These are phyloP conservation scores for Parietichytrium sp. DNA, from an alignment of 108 stramenopile species.

Conservation along the genomic window DNA sequence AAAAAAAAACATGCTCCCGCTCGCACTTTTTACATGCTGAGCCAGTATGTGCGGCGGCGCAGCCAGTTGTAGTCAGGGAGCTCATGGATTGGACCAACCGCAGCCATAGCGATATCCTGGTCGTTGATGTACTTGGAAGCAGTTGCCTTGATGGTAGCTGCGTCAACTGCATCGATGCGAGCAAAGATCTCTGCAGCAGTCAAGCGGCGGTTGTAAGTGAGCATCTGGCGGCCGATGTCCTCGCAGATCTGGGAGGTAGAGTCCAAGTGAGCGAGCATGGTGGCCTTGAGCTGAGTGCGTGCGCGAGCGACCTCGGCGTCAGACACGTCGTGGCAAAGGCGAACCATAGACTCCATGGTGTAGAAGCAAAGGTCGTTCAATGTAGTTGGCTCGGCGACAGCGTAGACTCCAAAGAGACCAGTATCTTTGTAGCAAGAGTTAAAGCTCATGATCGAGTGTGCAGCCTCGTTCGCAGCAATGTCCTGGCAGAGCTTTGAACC, in stretches of 20 bases:
- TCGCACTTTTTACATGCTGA: constrained; percentile 50
- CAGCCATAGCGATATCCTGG: constrained; percentile 95
- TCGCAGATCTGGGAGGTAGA: constrained; percentile 91
- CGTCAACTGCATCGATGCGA: constrained; percentile 87
- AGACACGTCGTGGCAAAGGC: constrained; percentile 81
- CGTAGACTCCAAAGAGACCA: constrained; percentile 96
- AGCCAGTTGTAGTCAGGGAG: constrained; percentile 84
- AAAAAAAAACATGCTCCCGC: too few species aligned
- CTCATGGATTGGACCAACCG: constrained; percentile 94
- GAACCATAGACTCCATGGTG: constrained; percentile 82
- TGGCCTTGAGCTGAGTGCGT: constrained; percentile 93
- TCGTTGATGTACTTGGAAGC: constrained; percentile 83
- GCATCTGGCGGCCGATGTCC: constrained; percentile 96
- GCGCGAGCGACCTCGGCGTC: constrained; percentile 77
- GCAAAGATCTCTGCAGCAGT: constrained; percentile 93
- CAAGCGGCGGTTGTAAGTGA: constrained; percentile 96
- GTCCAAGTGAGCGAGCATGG: constrained; percentile 93
- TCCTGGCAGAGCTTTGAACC: constrained; percentile 84
- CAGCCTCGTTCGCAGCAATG: constrained; percentile 80
- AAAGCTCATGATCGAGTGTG: constrained; percentile 88
- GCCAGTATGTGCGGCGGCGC: constrained; percentile 67
- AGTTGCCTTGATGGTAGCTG: constrained; percentile 85
- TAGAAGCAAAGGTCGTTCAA: constrained; percentile 79
- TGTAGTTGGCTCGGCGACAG: constrained; percentile 84
- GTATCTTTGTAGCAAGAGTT: constrained; percentile 99